phyloP scores from a whole-genome alignment of 805 yeast species.

The Lipomyces starkeyi region DNA sequence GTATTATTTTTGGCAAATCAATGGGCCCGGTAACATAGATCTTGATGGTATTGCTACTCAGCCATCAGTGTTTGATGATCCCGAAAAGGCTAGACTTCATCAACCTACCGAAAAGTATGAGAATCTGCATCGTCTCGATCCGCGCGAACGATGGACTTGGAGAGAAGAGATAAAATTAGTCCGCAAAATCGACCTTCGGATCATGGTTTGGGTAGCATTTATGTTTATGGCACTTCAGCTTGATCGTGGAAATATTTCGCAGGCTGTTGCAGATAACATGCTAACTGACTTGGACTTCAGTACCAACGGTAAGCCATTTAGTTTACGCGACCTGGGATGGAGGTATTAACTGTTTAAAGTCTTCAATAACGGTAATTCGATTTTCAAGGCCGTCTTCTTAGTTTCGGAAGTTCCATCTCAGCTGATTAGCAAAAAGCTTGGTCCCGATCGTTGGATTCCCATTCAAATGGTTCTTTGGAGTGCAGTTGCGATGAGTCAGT shows the following conservation, averaged over 20 bases:
- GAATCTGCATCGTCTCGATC: conserved; percentile 57
- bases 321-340: neutral
- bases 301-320: conserved; percentile 48
- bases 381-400: conserved; percentile 58
- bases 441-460: conserved; percentile 67
- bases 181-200: conserved; percentile 60
- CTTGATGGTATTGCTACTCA: conserved; percentile 35
- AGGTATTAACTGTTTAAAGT: conserved; percentile 36
- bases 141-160: conserved; percentile 61
- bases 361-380: conserved; percentile 61
- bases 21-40: conserved; percentile 15
- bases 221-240: conserved; percentile 63
- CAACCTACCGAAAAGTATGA: conserved; percentile 34
- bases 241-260: conserved; percentile 61
- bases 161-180: conserved; percentile 57
- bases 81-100: conserved; percentile 25
- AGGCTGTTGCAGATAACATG: conserved; percentile 61
- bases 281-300: conserved; percentile 57
- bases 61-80: conserved; percentile 39
- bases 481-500: conserved; percentile 58
- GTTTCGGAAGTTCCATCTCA: conserved; percentile 68
- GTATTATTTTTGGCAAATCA: conserved; percentile 16
- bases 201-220: conserved; percentile 59
- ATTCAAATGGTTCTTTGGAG: conserved; percentile 61
- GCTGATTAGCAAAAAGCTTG: conserved; percentile 62